Evolutionary conservation across 106 monocot species (phyloP).

Genomic region (Phalaenopsis aphrodite): DNA sequence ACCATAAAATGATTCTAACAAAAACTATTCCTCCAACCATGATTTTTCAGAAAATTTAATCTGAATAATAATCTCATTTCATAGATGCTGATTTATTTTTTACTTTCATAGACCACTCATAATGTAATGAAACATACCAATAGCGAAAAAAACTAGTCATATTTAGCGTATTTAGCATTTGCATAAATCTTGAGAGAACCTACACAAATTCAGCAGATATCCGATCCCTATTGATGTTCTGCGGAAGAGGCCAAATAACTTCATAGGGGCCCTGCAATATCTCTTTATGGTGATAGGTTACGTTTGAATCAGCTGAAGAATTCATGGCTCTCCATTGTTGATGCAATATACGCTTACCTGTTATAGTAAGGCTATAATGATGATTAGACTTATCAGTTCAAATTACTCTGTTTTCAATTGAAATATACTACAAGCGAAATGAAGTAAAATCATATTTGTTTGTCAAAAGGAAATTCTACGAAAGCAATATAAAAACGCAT

Average conservation of each 20-base stretch:
- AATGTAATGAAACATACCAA: background rate
- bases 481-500: background rate
- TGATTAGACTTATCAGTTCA: background rate
- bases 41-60: no score
- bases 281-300: slow-evolving; percentile 30
- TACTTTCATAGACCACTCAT: background rate
- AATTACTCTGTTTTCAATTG: background rate
- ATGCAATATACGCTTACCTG: slow-evolving; percentile 24
- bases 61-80: no score
- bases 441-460: background rate
- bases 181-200: slow-evolving; percentile 3
- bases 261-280: slow-evolving; percentile 49
- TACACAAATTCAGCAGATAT: slow-evolving; percentile 53
- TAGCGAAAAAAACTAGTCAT: no score
- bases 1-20: no score
- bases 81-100: no score
- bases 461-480: background rate
- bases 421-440: background rate
- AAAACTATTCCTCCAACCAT: no score
- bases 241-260: slow-evolving; percentile 53
- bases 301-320: background rate
- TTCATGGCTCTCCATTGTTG: slow-evolving; percentile 4
- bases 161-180: background rate
- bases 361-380: slow-evolving; percentile 34
- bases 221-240: slow-evolving; percentile 36